Percentiles rank a stretch among this genome's conserved stretches.
phyloP scores from a whole-genome alignment of 768 basidiomycete species.

The Lanmaoa rubissima region DNA sequence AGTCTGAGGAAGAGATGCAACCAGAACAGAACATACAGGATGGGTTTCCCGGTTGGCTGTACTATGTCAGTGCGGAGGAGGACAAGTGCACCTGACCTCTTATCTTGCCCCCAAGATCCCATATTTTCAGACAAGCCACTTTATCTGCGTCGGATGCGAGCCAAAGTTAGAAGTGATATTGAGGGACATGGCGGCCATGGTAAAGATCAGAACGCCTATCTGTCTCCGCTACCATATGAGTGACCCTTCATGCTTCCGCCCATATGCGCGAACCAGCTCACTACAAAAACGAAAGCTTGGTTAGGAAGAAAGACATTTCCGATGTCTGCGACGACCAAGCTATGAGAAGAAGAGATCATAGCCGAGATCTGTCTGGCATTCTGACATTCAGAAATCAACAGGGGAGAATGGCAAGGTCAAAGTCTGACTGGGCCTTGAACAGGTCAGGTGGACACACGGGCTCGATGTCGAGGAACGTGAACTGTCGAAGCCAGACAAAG shows the following conservation, averaged over 20 bases:
- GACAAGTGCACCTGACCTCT: slow-evolving; percentile 56
- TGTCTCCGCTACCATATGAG: slow-evolving; percentile 82
- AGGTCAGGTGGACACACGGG: slow-evolving; percentile 74
- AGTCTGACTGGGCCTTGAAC: slow-evolving; percentile 54
- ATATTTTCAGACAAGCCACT: slow-evolving; percentile 73
- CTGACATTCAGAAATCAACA: slow-evolving; percentile 30
- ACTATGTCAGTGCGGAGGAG: slow-evolving; percentile 76
- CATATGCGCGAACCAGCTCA: slow-evolving; percentile 79
- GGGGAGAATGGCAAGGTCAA: background rate
- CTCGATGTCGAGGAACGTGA: slow-evolving; percentile 82
- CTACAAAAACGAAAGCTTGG: slow-evolving; percentile 64
- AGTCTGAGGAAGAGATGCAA: background rate
- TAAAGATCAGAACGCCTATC: slow-evolving; percentile 79
- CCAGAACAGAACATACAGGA: slow-evolving; percentile 48
- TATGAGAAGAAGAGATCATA: slow-evolving; percentile 57
- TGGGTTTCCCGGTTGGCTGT: slow-evolving; percentile 72
- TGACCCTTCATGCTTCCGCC: slow-evolving; percentile 80
- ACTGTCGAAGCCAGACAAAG: slow-evolving; percentile 73
- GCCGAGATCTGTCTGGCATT: slow-evolving; percentile 72
- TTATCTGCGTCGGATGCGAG: slow-evolving; percentile 53
- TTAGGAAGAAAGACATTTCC: slow-evolving; percentile 78
- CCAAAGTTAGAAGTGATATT: slow-evolving; percentile 7
- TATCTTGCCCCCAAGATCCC: slow-evolving; percentile 76
- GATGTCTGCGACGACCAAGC: slow-evolving; percentile 79
- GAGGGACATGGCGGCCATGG: slow-evolving; percentile 56